These are phyloP conservation scores for Exobasidium cylindrosporum DNA, from an alignment of 1,284 basidiomycete species.

Conservation along the genomic window DNA sequence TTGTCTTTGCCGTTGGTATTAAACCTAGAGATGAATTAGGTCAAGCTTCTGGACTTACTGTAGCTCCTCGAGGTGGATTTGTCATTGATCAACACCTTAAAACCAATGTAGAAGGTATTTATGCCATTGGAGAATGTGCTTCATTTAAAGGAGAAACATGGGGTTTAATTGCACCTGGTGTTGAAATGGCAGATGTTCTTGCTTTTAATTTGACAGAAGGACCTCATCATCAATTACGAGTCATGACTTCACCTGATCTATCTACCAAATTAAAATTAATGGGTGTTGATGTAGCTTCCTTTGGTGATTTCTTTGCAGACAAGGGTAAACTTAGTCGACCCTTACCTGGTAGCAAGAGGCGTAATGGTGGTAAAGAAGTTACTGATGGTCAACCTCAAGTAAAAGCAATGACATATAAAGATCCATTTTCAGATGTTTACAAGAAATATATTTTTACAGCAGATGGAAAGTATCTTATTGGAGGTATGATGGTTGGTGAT, in stretches of 20 bases:
- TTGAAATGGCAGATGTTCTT: constrained; percentile 74
- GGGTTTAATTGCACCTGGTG: constrained; percentile 69
- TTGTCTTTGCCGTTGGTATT: constrained; percentile 58
- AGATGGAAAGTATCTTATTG: constrained; percentile 70
- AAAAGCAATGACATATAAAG: constrained; percentile 68
- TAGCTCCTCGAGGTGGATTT: constrained; percentile 63
- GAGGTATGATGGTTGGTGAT: constrained; percentile 79
- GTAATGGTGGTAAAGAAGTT: not conserved
- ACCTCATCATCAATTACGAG: constrained; percentile 56
- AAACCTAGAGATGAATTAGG: constrained; percentile 70
- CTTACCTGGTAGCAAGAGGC: constrained; percentile 33
- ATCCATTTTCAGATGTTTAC: constrained; percentile 63
- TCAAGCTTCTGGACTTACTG: constrained; percentile 35
- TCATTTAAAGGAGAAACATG: constrained; percentile 68
- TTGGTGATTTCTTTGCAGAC: constrained; percentile 71
- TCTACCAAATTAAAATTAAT: constrained; percentile 70
- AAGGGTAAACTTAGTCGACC: constrained; percentile 56
- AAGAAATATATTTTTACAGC: constrained; percentile 76
- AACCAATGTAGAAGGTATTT: constrained; percentile 65
- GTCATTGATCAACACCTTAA: constrained; percentile 63
- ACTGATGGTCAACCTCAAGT: constrained; percentile 43
- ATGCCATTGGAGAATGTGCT: constrained; percentile 74
- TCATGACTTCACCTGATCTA: constrained; percentile 66
- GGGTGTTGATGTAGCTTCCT: constrained; percentile 73
- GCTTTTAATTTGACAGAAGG: constrained; percentile 67